These are phyloP conservation scores for Penicillium sp. DNA, from an alignment of 2,329 filamentous ascomycete species.

Conservation along the genomic window DNA sequence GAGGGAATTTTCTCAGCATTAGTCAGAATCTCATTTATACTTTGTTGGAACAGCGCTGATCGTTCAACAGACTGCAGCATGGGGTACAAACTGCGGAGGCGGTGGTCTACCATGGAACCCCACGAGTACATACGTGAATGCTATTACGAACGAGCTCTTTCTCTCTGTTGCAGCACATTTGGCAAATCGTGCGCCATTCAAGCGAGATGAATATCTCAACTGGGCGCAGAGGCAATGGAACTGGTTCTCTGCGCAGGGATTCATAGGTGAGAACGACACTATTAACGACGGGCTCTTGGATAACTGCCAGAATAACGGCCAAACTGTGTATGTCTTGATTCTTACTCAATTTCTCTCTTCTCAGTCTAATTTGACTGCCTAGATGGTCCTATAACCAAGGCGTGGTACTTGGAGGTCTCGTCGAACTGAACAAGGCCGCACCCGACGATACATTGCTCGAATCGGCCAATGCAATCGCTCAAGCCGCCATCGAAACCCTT, in stretches of 20 bases:
- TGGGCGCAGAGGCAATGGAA: slow-evolving; percentile 57
- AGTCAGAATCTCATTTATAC: slow-evolving; percentile 26
- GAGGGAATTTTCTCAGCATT: slow-evolving; percentile 57
- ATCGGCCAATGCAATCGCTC: slow-evolving; percentile 57
- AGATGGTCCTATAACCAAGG: slow-evolving; percentile 67
- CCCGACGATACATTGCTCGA: slow-evolving; percentile 50
- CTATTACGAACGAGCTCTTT: slow-evolving; percentile 65
- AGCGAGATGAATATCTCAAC: slow-evolving; percentile 49
- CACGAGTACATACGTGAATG: slow-evolving; percentile 55
- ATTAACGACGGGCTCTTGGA: slow-evolving; percentile 61
- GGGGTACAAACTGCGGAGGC: slow-evolving; percentile 52
- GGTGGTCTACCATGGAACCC: slow-evolving; percentile 58
- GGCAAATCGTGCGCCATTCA: slow-evolving; percentile 54
- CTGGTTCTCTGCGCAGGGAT: slow-evolving; percentile 58
- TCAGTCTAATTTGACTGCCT: background rate
- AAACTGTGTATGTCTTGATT: slow-evolving; percentile 34
- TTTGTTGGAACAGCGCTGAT: slow-evolving; percentile 6
- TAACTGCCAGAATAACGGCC: slow-evolving; percentile 58
- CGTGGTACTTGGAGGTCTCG: slow-evolving; percentile 63
- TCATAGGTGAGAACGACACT: slow-evolving; percentile 55
- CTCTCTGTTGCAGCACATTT: slow-evolving; percentile 61
- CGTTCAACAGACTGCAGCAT: slow-evolving; percentile 41
- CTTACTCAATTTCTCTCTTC: background rate
- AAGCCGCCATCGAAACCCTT: slow-evolving; percentile 57
- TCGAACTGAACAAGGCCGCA: slow-evolving; percentile 57